These are phyloP conservation scores for Scedosporium apiospermum DNA, from an alignment of 2,329 filamentous ascomycete species.

Conservation along the genomic window DNA sequence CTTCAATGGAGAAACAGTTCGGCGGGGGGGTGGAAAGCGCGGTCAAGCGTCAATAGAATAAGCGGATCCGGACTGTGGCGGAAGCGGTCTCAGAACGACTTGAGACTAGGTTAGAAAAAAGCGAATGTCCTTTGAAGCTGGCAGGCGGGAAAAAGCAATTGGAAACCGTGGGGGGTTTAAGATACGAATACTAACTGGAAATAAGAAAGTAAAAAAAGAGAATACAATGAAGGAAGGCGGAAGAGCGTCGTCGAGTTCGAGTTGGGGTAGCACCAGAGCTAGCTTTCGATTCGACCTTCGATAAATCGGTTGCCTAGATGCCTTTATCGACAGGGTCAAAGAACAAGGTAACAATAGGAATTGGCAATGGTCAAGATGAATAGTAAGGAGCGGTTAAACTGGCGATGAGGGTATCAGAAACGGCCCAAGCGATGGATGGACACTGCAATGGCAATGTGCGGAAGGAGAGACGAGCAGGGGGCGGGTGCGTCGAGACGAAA, in stretches of 20 bases:
- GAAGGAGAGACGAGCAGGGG: neutral
- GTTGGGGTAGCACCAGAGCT: too few relatives aligned
- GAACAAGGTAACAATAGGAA: neutral
- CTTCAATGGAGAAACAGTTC: neutral
- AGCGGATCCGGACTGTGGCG: neutral
- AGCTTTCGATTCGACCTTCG: too few relatives aligned
- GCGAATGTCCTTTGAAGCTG: neutral
- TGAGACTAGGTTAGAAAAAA: neutral
- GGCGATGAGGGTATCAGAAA: neutral
- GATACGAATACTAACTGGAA: neutral
- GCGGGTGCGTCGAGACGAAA: conserved; percentile 1
- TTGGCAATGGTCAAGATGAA: neutral
- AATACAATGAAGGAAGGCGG: too few relatives aligned
- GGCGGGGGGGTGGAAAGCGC: neutral
- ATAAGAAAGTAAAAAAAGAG: neutral
- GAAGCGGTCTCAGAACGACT: neutral
- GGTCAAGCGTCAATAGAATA: neutral
- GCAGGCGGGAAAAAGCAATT: neutral
- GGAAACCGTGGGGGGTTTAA: neutral
- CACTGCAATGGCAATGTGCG: neutral
- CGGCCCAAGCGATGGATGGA: neutral
- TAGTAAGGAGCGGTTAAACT: neutral
- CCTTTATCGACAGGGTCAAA: neutral
- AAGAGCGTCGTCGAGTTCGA: too few relatives aligned
- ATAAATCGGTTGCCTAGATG: too few relatives aligned